These are phyloP conservation scores for Trichoderma cornu-damae DNA, from an alignment of 2,329 filamentous ascomycete species.

Conservation along the genomic window DNA sequence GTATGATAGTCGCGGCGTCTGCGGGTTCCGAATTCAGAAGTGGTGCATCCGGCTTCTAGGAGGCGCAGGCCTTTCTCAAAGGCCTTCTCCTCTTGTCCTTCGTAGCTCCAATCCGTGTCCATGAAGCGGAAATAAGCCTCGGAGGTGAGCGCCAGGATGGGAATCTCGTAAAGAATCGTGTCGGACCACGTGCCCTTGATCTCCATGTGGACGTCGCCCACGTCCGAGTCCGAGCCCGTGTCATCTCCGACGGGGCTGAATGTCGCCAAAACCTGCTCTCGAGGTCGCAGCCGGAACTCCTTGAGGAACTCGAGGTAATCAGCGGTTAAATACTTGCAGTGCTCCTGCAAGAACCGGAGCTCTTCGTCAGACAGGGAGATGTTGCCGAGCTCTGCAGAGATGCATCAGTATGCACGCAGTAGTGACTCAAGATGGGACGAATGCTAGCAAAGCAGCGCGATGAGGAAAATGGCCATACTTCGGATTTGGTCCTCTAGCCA, in stretches of 20 bases:
- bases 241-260: constrained; percentile 56
- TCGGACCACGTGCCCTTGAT: constrained; percentile 85
- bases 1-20: constrained; percentile 90
- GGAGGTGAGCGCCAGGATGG: constrained; percentile 82
- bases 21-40: constrained; percentile 91
- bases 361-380: constrained; percentile 76
- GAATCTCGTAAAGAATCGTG: constrained; percentile 97
- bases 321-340: constrained; percentile 73
- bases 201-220: constrained; percentile 71
- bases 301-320: constrained; percentile 78
- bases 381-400: constrained; percentile 66
- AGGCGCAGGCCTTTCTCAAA: constrained; percentile 73
- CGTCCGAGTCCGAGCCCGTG: constrained; percentile 57
- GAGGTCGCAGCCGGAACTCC: constrained; percentile 73
- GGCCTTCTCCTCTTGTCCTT: constrained; percentile 79
- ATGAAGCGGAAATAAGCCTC: constrained; percentile 98
- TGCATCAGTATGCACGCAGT: constrained; percentile 25
- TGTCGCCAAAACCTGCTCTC: constrained; percentile 68
- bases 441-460: neutral
- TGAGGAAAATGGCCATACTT: constrained; percentile 49
- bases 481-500: constrained; percentile 83
- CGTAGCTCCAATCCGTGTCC: constrained; percentile 86
- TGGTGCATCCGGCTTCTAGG: constrained; percentile 75
- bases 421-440: neutral
- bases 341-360: constrained; percentile 67